Percentiles rank a stretch among this genome's conserved stretches.
Evolutionary conservation across 1,284 basidiomycete species (phyloP).

Genomic region (Rhodotorula mucilaginosa): DNA sequence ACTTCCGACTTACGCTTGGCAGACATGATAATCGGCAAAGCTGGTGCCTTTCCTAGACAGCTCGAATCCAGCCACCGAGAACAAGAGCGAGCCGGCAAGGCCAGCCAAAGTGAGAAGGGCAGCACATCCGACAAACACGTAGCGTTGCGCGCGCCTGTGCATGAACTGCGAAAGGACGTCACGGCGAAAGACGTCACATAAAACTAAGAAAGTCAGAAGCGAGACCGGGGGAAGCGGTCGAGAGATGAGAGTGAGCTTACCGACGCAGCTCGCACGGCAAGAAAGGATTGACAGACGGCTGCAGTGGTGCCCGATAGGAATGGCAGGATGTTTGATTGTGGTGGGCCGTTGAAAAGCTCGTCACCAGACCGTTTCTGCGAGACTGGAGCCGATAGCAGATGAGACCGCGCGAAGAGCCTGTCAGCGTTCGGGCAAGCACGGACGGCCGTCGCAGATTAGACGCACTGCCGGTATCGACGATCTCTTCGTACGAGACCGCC

Average conservation of each 20-base stretch:
- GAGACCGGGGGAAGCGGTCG: background rate
- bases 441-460: background rate
- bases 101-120: background rate
- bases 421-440: background rate
- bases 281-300: slow-evolving; percentile 11
- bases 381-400: background rate
- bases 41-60: background rate
- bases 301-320: background rate
- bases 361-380: slow-evolving; percentile 1
- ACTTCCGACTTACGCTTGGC: background rate
- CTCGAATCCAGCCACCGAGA: background rate
- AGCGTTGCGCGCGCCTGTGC: background rate
- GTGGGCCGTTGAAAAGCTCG: background rate
- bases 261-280: slow-evolving; percentile 11
- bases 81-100: slow-evolving; percentile 1
- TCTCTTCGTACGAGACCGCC: slow-evolving; percentile 11
- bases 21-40: background rate
- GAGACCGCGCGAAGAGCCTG: background rate
- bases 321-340: slow-evolving; percentile 10
- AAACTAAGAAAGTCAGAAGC: background rate
- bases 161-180: background rate
- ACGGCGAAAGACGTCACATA: too few relatives aligned
- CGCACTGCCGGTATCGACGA: slow-evolving; percentile 10
- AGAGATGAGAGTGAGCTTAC: background rate
- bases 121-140: background rate